Evolutionary conservation across 805 yeast species (phyloP), one percentile per base, ranked within the genome.

Genomic region (Saccharomycopsis javanensis): DNA sequence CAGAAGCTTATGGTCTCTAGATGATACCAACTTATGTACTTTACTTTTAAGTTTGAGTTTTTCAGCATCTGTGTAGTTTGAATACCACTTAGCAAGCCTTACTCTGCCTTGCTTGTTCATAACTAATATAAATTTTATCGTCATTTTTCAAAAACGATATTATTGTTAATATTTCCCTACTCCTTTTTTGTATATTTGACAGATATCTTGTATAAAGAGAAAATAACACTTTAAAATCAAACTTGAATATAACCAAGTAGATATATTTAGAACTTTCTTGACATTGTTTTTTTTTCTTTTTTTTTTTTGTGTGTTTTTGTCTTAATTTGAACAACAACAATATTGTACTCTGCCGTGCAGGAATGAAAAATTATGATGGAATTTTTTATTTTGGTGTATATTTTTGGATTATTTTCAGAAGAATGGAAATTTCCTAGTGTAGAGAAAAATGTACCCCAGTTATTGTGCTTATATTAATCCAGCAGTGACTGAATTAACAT

Each of bases 61-160:
- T 59, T 79, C 82, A 2, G 68, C 64, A 48, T 79, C 78, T 4
- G 72, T 57, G 58, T 71, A 72, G 7, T 76, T 71, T 7, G 68
- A 67, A 67, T 78, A 92, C 91, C 95, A 91, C 68, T 89, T 86
- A 6, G 88, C 84, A 15, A 92, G 72, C 59, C 99, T 79, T 23
- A 92, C 81, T 62, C 87, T 87, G n/a, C 99, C 98, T 71, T 92
- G 97, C 58, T 96, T 79, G 68, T 92, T 92, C 68, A 92, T 83
- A 50, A 92, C 85, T 46, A 91, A 71, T 45, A 92, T 75, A 71
- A 81, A 92, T 62, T 88, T 90, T 16, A 91, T 78, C 4, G 88
- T 78, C 96, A 90, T 89, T 38, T 30, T 57, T 20, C n/a, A n/a
- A n/a, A n/a, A n/a, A n/a, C n/a, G n/a, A n/a, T n/a, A n/a, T n/a